Conservation (phyloP, 2,329 filamentous ascomycete genomes). For the Penicillium nordicum region DNA sequence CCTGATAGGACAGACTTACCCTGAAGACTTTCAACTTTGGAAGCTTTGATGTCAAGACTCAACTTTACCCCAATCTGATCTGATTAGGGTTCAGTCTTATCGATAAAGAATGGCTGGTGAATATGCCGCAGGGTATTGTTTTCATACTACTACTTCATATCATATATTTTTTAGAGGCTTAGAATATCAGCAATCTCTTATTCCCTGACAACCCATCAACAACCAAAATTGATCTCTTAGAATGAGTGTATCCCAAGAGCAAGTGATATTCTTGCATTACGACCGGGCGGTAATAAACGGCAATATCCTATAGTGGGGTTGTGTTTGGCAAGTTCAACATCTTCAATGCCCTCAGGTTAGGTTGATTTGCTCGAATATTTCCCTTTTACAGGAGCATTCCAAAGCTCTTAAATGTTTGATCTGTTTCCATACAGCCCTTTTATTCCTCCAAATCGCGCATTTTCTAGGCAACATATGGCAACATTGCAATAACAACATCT, state of each 20-base stretch:
- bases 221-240: neutral
- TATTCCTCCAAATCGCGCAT: neutral
- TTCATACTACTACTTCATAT: too few relatives aligned
- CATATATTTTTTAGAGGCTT: neutral
- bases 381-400: neutral
- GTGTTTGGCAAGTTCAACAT: neutral
- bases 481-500: neutral
- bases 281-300: conserved; percentile 9
- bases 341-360: neutral
- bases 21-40: neutral
- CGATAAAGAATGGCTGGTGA: neutral
- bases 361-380: neutral
- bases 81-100: neutral
- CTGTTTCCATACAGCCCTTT: neutral
- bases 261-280: neutral
- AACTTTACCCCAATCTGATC: conserved; percentile 3
- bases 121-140: neutral
- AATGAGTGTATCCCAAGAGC: neutral
- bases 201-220: too few relatives aligned
- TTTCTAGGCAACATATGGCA: neutral
- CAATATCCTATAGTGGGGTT: conserved; percentile 19
- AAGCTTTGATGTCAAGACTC: neutral
- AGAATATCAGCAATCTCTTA: neutral
- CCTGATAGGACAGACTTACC: neutral
- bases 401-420: too few relatives aligned